A percentile compares a stretch with the other conserved stretches of the same genome.
Evolutionary conservation across 2,329 filamentous ascomycete species (phyloP).

Genomic region (Cryphonectria naterciae): DNA sequence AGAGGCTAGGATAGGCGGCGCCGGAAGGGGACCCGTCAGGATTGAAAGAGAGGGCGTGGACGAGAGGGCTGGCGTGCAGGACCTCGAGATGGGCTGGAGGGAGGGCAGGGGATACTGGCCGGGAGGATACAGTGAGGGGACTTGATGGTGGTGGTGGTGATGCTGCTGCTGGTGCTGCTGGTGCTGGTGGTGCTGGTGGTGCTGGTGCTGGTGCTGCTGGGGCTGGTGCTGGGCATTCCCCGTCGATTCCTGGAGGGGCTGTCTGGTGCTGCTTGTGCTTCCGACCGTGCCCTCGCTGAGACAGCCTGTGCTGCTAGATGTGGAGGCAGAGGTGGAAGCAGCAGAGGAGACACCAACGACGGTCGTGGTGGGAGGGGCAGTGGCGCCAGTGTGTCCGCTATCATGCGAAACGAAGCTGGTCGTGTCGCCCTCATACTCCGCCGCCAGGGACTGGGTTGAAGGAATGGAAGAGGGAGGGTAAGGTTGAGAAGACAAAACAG

Average conservation of each 20-base stretch:
- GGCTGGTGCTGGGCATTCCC: constrained; percentile 52
- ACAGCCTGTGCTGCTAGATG: neutral
- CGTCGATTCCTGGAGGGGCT: constrained; percentile 57
- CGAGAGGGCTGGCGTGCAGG: constrained; percentile 33
- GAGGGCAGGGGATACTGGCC: constrained; percentile 26
- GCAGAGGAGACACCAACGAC: no score
- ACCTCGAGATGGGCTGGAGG: constrained; percentile 19
- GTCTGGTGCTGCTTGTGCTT: constrained; percentile 34
- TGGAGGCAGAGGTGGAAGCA: neutral
- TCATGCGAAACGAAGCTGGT: constrained; percentile 15
- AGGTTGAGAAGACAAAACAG: constrained; percentile 55
- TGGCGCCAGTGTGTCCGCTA: neutral
- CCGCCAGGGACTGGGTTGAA: constrained; percentile 31
- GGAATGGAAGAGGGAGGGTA: constrained; percentile 54
- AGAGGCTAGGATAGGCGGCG: constrained; percentile 10
- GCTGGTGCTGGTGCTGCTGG: neutral
- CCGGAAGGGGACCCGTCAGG: constrained; percentile 39
- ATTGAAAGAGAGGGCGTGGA: constrained; percentile 43
- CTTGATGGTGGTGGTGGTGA: constrained; percentile 28
- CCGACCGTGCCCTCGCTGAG: constrained; percentile 7
- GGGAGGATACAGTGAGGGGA: constrained; percentile 35
- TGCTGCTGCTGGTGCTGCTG: constrained; percentile 57
- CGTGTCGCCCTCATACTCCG: constrained; percentile 17
- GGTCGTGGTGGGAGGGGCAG: neutral
- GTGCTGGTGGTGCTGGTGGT: constrained; percentile 19